These are phyloP conservation scores for Xylogone sp. DNA, from an alignment of 2,329 filamentous ascomycete genomes.

Conservation along the genomic window DNA sequence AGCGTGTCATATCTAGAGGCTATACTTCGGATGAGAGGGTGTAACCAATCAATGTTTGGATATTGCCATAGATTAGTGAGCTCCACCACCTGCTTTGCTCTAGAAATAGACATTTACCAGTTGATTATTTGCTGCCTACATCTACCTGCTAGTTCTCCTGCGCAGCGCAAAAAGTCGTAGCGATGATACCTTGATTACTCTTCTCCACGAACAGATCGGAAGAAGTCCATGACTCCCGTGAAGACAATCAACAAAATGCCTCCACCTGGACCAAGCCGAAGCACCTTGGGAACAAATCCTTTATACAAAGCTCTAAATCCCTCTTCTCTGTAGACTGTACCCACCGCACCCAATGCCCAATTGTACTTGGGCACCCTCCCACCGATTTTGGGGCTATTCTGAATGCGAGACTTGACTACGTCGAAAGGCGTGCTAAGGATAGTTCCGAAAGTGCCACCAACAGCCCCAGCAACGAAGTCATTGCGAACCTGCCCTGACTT, in stretches of 20 bases:
- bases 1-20: no score
- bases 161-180: no score
- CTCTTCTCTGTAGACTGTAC: conserved; percentile 84
- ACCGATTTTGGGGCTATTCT: conserved; percentile 78
- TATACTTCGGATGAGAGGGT: no score
- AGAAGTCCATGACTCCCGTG: conserved; percentile 85
- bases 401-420: conserved; percentile 93
- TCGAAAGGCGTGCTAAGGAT: conserved; percentile 90
- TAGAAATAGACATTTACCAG: no score
- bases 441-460: conserved; percentile 85
- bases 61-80: no score
- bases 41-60: no score
- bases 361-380: conserved; percentile 87
- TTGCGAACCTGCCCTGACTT: conserved; percentile 78
- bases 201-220: conserved; percentile 53
- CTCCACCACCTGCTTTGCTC: no score
- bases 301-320: conserved; percentile 88
- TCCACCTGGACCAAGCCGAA: conserved; percentile 61
- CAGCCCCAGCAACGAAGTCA: conserved; percentile 75
- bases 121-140: no score
- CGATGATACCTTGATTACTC: conserved; percentile 39
- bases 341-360: conserved; percentile 86
- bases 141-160: no score
- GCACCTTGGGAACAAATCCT: conserved; percentile 90
- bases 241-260: conserved; percentile 72